phyloP scores from a whole-genome alignment of 768 basidiomycete genomes.

The Exsudoporus frostii region DNA sequence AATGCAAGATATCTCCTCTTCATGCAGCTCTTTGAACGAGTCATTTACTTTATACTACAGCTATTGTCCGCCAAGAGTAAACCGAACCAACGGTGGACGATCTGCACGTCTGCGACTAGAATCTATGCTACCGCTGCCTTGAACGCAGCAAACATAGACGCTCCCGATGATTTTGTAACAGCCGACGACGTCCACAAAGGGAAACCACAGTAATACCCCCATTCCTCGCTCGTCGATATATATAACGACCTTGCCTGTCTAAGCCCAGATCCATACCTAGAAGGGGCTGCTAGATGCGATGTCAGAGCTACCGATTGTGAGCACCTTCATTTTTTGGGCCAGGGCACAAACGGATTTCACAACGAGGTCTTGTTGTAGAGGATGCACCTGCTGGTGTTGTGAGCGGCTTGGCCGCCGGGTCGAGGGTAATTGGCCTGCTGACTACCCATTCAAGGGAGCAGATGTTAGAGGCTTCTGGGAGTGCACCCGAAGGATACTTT shows the following conservation, averaged over 20 bases:
- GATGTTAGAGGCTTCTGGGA: slow-evolving; percentile 59
- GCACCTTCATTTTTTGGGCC: slow-evolving; percentile 1
- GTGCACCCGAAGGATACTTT: slow-evolving; percentile 27
- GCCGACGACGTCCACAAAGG: slow-evolving; percentile 82
- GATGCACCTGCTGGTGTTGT: slow-evolving; percentile 86
- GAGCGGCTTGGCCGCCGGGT: slow-evolving; percentile 79
- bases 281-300: slow-evolving; percentile 72
- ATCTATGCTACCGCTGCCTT: slow-evolving; percentile 74
- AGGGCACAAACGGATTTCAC: slow-evolving; percentile 4
- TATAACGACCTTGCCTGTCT: neutral
- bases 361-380: slow-evolving; percentile 77
- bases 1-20: slow-evolving; percentile 37
- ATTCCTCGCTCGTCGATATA: neutral
- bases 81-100: slow-evolving; percentile 74
- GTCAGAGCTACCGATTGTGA: slow-evolving; percentile 44
- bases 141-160: slow-evolving; percentile 57
- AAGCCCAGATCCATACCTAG: slow-evolving; percentile 87
- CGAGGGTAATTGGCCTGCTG: slow-evolving; percentile 77
- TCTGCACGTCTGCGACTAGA: slow-evolving; percentile 84
- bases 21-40: neutral
- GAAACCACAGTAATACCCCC: slow-evolving; percentile 62
- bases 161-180: slow-evolving; percentile 71
- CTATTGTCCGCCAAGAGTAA: slow-evolving; percentile 24
- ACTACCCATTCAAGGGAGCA: slow-evolving; percentile 75
- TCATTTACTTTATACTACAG: slow-evolving; percentile 20